These are phyloP conservation scores for Botrytis squamosa DNA, from an alignment of 2,329 filamentous ascomycete species.

Conservation along the genomic window DNA sequence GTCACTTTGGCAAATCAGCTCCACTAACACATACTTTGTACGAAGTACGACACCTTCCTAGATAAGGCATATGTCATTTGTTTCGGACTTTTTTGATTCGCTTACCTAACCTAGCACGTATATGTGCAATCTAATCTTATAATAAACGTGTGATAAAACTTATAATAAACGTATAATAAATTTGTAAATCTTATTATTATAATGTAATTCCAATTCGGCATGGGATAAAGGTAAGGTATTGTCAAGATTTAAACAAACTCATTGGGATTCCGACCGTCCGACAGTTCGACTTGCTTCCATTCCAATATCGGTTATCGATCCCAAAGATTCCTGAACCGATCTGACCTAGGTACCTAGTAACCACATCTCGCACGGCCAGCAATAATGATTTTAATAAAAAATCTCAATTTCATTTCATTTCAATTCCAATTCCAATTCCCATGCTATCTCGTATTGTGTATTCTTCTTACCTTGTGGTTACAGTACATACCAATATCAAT, in stretches of 20 bases:
- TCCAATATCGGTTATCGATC: neutral
- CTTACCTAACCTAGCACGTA: neutral
- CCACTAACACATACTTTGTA: neutral
- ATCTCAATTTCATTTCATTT: neutral
- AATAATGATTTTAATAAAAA: neutral
- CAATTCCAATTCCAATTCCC: neutral
- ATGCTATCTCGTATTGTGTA: neutral
- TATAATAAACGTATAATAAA: neutral
- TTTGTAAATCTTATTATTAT: neutral
- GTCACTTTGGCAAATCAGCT: constrained; percentile 1
- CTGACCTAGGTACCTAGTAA: neutral
- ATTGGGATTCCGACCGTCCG: neutral
- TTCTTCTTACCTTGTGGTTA: neutral
- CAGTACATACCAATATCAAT: neutral
- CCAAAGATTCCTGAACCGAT: neutral
- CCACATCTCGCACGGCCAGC: neutral
- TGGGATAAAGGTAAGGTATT: neutral
- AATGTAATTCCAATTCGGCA: too few relatives aligned
- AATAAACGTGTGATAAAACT: neutral
- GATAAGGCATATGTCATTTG: neutral
- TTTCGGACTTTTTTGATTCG: neutral
- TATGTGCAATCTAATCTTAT: constrained; percentile 8
- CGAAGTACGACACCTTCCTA: neutral
- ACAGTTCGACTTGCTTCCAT: neutral
- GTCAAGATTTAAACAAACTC: neutral